Percentiles rank a stretch among this genome's conserved stretches.
These are phyloP conservation scores for Trichoderma semiorbis DNA, from an alignment of 2,329 filamentous ascomycete genomes.

Conservation along the genomic window DNA sequence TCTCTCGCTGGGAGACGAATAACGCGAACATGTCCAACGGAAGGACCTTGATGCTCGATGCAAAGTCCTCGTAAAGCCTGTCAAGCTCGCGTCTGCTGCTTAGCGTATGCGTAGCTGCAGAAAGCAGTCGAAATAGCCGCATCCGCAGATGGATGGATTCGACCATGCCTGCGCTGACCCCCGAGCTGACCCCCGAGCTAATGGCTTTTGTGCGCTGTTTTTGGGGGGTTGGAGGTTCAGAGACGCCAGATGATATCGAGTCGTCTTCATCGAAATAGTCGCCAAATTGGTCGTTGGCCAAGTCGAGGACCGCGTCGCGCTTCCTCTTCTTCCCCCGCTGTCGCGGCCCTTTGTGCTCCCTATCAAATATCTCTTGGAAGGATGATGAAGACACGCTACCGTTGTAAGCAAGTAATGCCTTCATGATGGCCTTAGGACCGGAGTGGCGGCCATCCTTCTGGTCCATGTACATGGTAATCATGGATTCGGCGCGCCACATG, in stretches of 20 bases:
- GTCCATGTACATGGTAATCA: slow-evolving; percentile 59
- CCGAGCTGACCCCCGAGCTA: slow-evolving; percentile 24
- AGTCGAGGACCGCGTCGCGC: slow-evolving; percentile 45
- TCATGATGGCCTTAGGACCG: slow-evolving; percentile 54
- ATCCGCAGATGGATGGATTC: slow-evolving; percentile 61
- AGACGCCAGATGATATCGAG: slow-evolving; percentile 44
- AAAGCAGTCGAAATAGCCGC: slow-evolving; percentile 58
- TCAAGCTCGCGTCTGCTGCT: slow-evolving; percentile 40
- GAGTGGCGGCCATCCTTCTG: slow-evolving; percentile 44
- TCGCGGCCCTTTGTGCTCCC: slow-evolving; percentile 49
- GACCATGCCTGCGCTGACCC: slow-evolving; percentile 32
- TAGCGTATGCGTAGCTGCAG: slow-evolving; percentile 46
- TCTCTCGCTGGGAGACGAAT: slow-evolving; percentile 42
- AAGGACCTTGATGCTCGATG: slow-evolving; percentile 54
- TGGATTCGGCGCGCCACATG: slow-evolving; percentile 46
- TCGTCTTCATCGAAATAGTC: slow-evolving; percentile 58
- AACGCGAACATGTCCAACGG: slow-evolving; percentile 56
- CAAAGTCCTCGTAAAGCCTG: slow-evolving; percentile 58
- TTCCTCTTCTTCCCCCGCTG: slow-evolving; percentile 49
- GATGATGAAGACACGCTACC: slow-evolving; percentile 47
- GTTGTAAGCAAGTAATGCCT: slow-evolving; percentile 66
- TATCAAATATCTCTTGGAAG: slow-evolving; percentile 65
- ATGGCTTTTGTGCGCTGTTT: slow-evolving; percentile 31
- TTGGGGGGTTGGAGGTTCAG: slow-evolving; percentile 45
- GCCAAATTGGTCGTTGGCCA: slow-evolving; percentile 58